A percentile compares a stretch with the other conserved stretches of the same genome.
Evolutionary conservation across 208 protist genomes (phyloP).

Genomic region (Crithidia fasciculata): DNA sequence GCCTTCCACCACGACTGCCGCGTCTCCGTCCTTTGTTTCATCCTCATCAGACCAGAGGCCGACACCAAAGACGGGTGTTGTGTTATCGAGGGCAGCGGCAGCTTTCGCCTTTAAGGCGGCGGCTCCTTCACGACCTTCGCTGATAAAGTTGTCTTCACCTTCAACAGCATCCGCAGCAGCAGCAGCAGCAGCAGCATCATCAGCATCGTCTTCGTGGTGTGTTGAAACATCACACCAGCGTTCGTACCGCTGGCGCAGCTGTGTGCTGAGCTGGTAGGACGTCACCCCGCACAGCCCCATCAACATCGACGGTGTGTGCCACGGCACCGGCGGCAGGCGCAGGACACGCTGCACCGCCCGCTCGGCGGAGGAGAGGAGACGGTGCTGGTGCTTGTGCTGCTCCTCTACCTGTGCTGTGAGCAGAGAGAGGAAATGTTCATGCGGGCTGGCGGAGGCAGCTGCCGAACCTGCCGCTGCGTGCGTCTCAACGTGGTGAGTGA

Average conservation of each 20-base stretch:
- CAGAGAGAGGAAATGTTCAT: too few relatives aligned
- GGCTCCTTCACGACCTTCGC: too few relatives aligned
- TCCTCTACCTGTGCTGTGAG: slow-evolving; percentile 1
- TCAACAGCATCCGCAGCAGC: neutral
- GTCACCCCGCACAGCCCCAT: slow-evolving; percentile 27
- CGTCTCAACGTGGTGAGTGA: neutral
- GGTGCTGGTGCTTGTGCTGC: slow-evolving; percentile 25
- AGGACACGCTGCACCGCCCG: slow-evolving; percentile 25
- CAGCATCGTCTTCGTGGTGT: neutral
- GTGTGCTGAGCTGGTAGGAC: slow-evolving; percentile 20
- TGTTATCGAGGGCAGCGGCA: neutral
- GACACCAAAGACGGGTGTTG: neutral
- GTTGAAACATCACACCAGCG: neutral
- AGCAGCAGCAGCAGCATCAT: neutral
- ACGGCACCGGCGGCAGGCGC: slow-evolving; percentile 10
- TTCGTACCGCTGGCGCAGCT: slow-evolving; percentile 23
- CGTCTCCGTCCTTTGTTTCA: neutral
- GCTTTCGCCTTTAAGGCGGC: too few relatives aligned
- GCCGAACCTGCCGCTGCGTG: too few relatives aligned
- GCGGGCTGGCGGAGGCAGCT: too few relatives aligned
- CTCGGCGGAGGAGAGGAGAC: slow-evolving; percentile 27
- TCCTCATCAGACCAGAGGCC: slow-evolving; percentile 12
- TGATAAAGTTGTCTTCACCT: too few relatives aligned
- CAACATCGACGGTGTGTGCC: slow-evolving; percentile 17
- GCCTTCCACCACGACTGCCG: too few relatives aligned